Percentiles rank a stretch among this genome's conserved stretches.
These are phyloP conservation scores for Saturnispora serradocipensis DNA, from an alignment of 805 yeast species.

Conservation along the genomic window DNA sequence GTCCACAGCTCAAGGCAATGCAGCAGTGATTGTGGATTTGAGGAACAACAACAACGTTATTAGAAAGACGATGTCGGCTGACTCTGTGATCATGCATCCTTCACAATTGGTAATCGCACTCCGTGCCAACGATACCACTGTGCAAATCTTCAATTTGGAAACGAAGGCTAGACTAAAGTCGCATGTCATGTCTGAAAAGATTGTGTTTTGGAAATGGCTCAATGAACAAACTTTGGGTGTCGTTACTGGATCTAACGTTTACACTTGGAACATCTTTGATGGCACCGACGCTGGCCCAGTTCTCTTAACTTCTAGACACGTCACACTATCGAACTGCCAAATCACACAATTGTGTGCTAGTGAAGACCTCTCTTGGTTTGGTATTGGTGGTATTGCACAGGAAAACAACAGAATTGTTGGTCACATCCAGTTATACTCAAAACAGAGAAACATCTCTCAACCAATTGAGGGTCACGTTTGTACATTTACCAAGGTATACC, in stretches of 20 bases:
- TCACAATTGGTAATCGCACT: slow-evolving; percentile 79
- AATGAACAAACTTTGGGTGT: slow-evolving; percentile 65
- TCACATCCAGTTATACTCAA: slow-evolving; percentile 86
- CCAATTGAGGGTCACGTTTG: slow-evolving; percentile 98
- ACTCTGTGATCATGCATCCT: slow-evolving; percentile 95
- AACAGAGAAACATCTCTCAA: slow-evolving; percentile 85
- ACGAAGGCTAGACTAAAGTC: slow-evolving; percentile 85
- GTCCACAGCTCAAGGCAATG: slow-evolving; percentile 52
- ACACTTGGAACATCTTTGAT: slow-evolving; percentile 77
- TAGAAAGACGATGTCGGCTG: slow-evolving; percentile 93
- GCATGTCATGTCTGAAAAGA: slow-evolving; percentile 77
- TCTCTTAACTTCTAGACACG: slow-evolving; percentile 76
- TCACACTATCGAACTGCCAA: slow-evolving; percentile 68
- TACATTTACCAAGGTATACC: slow-evolving; percentile 65
- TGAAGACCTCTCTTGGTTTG: slow-evolving; percentile 80
- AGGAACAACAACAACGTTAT: slow-evolving; percentile 69
- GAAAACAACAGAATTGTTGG: slow-evolving; percentile 93
- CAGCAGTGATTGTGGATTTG: slow-evolving; percentile 91
- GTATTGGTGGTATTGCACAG: slow-evolving; percentile 89
- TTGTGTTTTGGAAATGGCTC: slow-evolving; percentile 94
- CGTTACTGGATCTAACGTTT: slow-evolving; percentile 68
- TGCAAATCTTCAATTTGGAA: slow-evolving; percentile 86
- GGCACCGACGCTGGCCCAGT: slow-evolving; percentile 75
- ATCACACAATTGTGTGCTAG: slow-evolving; percentile 85
- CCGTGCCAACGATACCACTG: slow-evolving; percentile 92